These are phyloP conservation scores for Saxispiralis lemnorum DNA, from an alignment of 495 filamentous ascomycete genomes.

Conservation along the genomic window DNA sequence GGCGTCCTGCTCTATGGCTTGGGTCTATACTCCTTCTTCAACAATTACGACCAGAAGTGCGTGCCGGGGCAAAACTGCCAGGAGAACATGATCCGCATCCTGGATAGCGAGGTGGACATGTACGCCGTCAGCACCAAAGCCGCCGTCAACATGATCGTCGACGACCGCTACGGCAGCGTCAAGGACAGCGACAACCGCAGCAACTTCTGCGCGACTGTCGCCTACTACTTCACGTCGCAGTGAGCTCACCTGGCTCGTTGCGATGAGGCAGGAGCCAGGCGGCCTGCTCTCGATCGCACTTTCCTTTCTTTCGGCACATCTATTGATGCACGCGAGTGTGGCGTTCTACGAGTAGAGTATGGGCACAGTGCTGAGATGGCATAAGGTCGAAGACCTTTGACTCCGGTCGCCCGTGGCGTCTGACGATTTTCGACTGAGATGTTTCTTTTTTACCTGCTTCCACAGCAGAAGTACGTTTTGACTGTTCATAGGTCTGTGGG, in stretches of 20 bases:
- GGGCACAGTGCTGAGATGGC: too few relatives aligned
- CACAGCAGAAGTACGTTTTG: too few relatives aligned
- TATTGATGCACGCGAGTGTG: too few relatives aligned
- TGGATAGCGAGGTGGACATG: conserved; percentile 31
- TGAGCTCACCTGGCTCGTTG: not conserved
- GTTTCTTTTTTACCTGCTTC: too few relatives aligned
- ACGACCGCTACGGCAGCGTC: conserved; percentile 6
- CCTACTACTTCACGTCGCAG: conserved; percentile 6
- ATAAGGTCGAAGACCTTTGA: too few relatives aligned
- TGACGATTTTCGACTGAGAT: too few relatives aligned
- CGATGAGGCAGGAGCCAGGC: not conserved
- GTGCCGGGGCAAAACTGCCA: conserved; percentile 34
- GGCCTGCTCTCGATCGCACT: too few relatives aligned
- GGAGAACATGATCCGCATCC: conserved; percentile 33
- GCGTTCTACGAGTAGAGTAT: too few relatives aligned
- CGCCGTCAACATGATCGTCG: conserved; percentile 17
- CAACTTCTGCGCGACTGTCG: conserved; percentile 20
- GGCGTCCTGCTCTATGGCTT: conserved; percentile 35
- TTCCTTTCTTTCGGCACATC: too few relatives aligned
- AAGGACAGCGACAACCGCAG: conserved; percentile 22
- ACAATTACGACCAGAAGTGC: conserved; percentile 30
- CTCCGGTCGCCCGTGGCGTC: too few relatives aligned
- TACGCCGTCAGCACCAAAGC: conserved; percentile 21
- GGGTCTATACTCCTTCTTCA: conserved; percentile 64
- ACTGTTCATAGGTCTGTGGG: too few relatives aligned